Conservation (phyloP, 495 filamentous ascomycete genomes). For the Elasticomyces elasticus region DNA sequence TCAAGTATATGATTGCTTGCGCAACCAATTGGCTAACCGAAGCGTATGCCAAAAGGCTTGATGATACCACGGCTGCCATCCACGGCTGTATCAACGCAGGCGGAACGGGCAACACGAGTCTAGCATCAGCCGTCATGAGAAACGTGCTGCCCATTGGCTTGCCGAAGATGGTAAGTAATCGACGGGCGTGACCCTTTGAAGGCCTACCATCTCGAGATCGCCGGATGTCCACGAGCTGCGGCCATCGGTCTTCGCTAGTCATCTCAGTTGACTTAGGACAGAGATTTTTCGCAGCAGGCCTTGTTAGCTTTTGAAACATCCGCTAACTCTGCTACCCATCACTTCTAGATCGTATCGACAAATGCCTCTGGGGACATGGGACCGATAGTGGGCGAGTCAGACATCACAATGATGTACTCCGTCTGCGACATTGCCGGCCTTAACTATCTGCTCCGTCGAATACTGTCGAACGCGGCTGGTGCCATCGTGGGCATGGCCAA, state of each 20-base stretch:
- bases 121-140: conserved; percentile 50
- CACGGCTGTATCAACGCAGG: conserved; percentile 49
- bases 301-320: too few relatives aligned
- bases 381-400: conserved; percentile 51
- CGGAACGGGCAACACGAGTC: conserved; percentile 48
- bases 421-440: conserved; percentile 60
- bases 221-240: too few relatives aligned
- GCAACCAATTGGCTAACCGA: conserved; percentile 30
- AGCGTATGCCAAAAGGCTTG: conserved; percentile 24
- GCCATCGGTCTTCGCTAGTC: too few relatives aligned
- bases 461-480: conserved; percentile 52
- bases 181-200: too few relatives aligned
- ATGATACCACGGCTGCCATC: conserved; percentile 27
- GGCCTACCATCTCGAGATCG: too few relatives aligned
- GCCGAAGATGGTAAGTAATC: conserved; percentile 59
- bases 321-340: too few relatives aligned
- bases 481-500: conserved; percentile 47
- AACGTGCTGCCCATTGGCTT: conserved; percentile 49
- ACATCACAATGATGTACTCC: conserved; percentile 60
- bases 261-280: too few relatives aligned
- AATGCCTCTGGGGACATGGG: conserved; percentile 53
- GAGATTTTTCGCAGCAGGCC: too few relatives aligned
- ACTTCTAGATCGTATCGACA: conserved; percentile 61
- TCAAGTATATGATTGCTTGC: conserved; percentile 40
- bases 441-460: conserved; percentile 45